Percentiles rank a stretch among this genome's conserved stretches.
Conservation (phyloP, 805 yeast genomes). For the Cyberlindnera maritima region DNA sequence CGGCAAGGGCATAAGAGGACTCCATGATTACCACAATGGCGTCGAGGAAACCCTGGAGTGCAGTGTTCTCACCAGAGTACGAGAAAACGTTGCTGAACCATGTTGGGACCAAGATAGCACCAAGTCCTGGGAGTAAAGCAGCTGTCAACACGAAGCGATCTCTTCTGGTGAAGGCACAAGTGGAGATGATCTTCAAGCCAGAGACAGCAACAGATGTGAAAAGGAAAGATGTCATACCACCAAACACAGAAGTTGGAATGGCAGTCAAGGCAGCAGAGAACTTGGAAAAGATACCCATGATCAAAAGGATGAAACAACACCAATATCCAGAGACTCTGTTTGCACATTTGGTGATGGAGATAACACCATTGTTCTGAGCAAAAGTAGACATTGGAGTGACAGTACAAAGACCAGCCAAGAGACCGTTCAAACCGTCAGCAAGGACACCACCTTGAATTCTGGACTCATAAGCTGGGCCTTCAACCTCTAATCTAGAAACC, state of each 20-base stretch:
- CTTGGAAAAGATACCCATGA: constrained; percentile 87
- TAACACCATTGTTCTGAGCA: constrained; percentile 95
- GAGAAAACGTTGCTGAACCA: constrained; percentile 69
- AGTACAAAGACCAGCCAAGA: constrained; percentile 75
- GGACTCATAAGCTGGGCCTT: constrained; percentile 76
- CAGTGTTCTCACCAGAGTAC: constrained; percentile 56
- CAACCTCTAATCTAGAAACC: constrained; percentile 80
- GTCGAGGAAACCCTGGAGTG: constrained; percentile 58
- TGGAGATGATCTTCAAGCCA: constrained; percentile 63
- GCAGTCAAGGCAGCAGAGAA: constrained; percentile 87
- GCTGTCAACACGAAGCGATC: constrained; percentile 72
- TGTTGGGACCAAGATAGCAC: constrained; percentile 58
- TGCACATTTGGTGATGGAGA: constrained; percentile 88
- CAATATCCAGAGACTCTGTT: constrained; percentile 77
- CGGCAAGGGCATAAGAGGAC: constrained; percentile 71
- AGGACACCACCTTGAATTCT: constrained; percentile 91
- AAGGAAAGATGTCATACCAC: constrained; percentile 83
- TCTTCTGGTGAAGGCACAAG: constrained; percentile 56
- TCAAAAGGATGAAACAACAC: constrained; percentile 71
- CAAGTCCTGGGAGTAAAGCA: constrained; percentile 62
- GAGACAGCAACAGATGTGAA: constrained; percentile 77
- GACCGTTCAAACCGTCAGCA: constrained; percentile 82
- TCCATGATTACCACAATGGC: constrained; percentile 71
- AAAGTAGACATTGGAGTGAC: constrained; percentile 86
- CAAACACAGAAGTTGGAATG: constrained; percentile 75